Conservation (phyloP, 2,329 filamentous ascomycete genomes). For the Ustulina deusta region DNA sequence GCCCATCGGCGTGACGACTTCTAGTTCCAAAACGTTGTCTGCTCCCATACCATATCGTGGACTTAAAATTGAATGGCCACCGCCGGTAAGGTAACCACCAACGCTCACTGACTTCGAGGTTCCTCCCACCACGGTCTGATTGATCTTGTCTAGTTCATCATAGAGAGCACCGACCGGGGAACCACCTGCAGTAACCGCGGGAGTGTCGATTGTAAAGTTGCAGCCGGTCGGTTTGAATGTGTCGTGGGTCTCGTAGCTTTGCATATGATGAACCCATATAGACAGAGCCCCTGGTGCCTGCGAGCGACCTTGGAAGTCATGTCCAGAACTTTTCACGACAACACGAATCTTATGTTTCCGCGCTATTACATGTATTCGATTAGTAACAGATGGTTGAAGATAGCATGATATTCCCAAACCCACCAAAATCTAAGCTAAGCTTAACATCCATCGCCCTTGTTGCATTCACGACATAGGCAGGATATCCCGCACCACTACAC, state of each 20-base stretch:
- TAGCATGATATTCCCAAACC: constrained; percentile 16
- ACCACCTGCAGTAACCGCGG: constrained; percentile 66
- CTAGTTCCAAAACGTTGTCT: constrained; percentile 70
- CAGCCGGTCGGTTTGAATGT: constrained; percentile 58
- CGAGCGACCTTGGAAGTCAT: constrained; percentile 60
- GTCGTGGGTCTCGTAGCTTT: constrained; percentile 54
- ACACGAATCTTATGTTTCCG: constrained; percentile 58
- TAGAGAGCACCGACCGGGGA: constrained; percentile 64
- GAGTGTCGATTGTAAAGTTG: constrained; percentile 56
- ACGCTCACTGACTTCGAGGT: constrained; percentile 67
- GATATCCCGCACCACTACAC: constrained; percentile 56
- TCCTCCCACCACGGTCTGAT: constrained; percentile 66
- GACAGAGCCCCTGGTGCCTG: constrained; percentile 64
- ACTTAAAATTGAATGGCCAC: constrained; percentile 67
- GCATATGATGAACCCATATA: constrained; percentile 66
- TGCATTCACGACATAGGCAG: constrained; percentile 57
- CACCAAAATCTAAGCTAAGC: constrained; percentile 58
- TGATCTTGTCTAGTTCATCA: constrained; percentile 56
- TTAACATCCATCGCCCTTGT: constrained; percentile 53
- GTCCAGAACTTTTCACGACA: constrained; percentile 59
- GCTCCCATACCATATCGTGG: constrained; percentile 69
- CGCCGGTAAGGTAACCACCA: constrained; percentile 71
- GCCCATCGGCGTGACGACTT: constrained; percentile 66
- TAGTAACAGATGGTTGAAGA: background rate
- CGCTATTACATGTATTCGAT: constrained; percentile 45